A percentile compares a stretch with the other conserved stretches of the same genome.
These are phyloP conservation scores for Xylariaceae sp. DNA, from an alignment of 2,329 filamentous ascomycete genomes.

Conservation along the genomic window DNA sequence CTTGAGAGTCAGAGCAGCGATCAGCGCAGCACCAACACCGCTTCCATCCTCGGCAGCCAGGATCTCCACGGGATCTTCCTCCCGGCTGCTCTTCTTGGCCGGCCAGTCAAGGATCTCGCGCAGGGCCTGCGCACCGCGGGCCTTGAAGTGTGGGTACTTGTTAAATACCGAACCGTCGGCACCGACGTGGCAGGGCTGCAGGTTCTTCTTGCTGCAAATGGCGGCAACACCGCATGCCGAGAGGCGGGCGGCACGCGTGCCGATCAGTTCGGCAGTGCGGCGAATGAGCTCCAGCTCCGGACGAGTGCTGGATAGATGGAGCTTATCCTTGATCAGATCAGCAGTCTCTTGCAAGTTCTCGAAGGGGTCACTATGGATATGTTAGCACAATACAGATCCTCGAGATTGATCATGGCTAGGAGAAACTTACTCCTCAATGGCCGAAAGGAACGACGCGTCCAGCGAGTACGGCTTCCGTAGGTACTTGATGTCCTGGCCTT, in stretches of 20 bases:
- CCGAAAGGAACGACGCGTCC: conserved; percentile 87
- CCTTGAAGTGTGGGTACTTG: conserved; percentile 98
- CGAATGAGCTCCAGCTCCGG: conserved; percentile 85
- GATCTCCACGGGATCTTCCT: conserved; percentile 82
- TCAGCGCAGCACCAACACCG: conserved; percentile 93
- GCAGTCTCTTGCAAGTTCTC: conserved; percentile 89
- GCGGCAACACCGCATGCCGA: conserved; percentile 93
- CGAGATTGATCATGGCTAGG: background rate
- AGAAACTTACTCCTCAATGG: conserved; percentile 70
- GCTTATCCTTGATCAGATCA: conserved; percentile 71
- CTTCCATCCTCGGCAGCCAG: conserved; percentile 89
- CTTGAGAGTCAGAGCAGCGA: conserved; percentile 67
- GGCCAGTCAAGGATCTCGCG: conserved; percentile 96
- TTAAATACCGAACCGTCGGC: conserved; percentile 98
- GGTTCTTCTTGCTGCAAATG: conserved; percentile 94
- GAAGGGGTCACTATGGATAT: conserved; percentile 64
- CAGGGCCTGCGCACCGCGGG: conserved; percentile 78
- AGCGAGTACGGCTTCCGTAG: conserved; percentile 83
- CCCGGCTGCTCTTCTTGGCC: conserved; percentile 57
- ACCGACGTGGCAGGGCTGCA: conserved; percentile 82
- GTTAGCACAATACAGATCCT: conserved; percentile 13
- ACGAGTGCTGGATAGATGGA: conserved; percentile 62
- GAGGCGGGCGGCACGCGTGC: conserved; percentile 85
- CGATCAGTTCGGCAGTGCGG: conserved; percentile 85
- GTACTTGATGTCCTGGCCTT: conserved; percentile 69